Evolutionary conservation across 805 yeast species (phyloP).

Genomic region (Millerozyma acaciae): DNA sequence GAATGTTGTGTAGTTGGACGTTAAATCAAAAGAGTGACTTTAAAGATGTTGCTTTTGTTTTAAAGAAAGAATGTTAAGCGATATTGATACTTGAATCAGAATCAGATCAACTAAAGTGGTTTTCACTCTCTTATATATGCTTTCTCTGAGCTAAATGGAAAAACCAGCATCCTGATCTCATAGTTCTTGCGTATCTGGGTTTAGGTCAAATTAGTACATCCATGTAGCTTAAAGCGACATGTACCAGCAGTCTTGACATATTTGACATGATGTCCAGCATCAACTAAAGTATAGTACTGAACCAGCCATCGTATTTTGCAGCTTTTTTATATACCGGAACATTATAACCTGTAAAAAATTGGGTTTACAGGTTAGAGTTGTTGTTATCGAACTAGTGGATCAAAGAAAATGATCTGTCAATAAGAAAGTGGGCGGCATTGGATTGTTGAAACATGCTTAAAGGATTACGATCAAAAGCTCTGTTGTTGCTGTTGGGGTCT

Average conservation of each 20-base stretch:
- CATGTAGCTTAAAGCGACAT: too few relatives aligned
- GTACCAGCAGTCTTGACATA: not conserved
- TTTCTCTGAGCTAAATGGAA: too few relatives aligned
- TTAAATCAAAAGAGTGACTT: slow-evolving; percentile 1
- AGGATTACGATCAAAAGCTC: slow-evolving; percentile 38
- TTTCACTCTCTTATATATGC: too few relatives aligned
- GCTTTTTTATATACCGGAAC: not conserved
- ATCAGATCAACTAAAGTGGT: too few relatives aligned
- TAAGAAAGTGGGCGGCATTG: not conserved
- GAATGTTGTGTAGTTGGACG: slow-evolving; percentile 1
- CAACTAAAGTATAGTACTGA: not conserved
- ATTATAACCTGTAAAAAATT: slow-evolving; percentile 2
- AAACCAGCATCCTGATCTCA: too few relatives aligned
- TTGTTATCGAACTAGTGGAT: not conserved
- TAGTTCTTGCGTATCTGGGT: too few relatives aligned
- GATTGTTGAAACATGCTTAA: slow-evolving; percentile 26
- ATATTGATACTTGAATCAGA: too few relatives aligned
- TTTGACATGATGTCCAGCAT: not conserved
- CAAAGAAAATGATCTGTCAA: slow-evolving; percentile 2
- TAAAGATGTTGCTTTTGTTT: not conserved
- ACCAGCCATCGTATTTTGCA: slow-evolving; percentile 4
- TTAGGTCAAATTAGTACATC: too few relatives aligned
- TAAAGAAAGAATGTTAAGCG: not conserved
- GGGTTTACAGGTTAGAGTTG: slow-evolving; percentile 1
- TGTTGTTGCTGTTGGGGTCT: slow-evolving; percentile 27